A percentile compares a stretch with the other conserved stretches of the same genome.
Evolutionary conservation across 805 yeast species (phyloP).

Genomic region (Candida orba): DNA sequence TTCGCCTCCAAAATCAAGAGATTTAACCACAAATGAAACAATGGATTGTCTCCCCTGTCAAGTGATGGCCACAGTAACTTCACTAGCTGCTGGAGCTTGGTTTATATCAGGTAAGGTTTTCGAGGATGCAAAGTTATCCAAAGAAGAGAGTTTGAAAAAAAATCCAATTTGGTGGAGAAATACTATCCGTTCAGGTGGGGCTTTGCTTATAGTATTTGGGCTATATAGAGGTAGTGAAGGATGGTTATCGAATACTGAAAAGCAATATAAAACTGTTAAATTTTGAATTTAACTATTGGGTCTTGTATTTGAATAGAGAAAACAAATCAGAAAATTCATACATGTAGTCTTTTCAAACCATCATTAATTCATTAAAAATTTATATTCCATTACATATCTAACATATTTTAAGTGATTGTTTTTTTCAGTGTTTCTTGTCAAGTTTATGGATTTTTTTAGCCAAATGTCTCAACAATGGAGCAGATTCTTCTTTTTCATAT

Average conservation of each 20-base stretch:
- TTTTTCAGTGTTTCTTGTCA: not conserved
- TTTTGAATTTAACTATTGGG: too few relatives aligned
- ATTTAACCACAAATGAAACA: conserved; percentile 31
- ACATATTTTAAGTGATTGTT: too few relatives aligned
- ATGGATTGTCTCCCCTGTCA: conserved; percentile 65
- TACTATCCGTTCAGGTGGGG: conserved; percentile 47
- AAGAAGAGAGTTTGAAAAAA: conserved; percentile 26
- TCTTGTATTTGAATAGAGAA: not conserved
- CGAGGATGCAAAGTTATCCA: conserved; percentile 28
- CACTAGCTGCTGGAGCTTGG: conserved; percentile 57
- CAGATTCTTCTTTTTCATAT: conserved; percentile 27
- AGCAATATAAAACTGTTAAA: conserved; percentile 18
- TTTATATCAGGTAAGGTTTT: conserved; percentile 52
- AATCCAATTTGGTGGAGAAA: conserved; percentile 60
- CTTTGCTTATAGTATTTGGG: conserved; percentile 48
- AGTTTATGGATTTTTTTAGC: conserved; percentile 28
- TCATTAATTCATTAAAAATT: too few relatives aligned
- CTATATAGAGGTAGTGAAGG: conserved; percentile 59
- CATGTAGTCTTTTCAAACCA: too few relatives aligned
- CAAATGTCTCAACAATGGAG: conserved; percentile 33
- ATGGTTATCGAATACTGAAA: conserved; percentile 45
- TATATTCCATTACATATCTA: too few relatives aligned
- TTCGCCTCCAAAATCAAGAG: conserved; percentile 22
- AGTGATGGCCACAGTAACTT: conserved; percentile 50
- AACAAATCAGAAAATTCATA: not conserved